A percentile compares a stretch with the other conserved stretches of the same genome.
These are phyloP conservation scores for Cercospora sp. DNA, from an alignment of 2,329 filamentous ascomycete species.

Conservation along the genomic window DNA sequence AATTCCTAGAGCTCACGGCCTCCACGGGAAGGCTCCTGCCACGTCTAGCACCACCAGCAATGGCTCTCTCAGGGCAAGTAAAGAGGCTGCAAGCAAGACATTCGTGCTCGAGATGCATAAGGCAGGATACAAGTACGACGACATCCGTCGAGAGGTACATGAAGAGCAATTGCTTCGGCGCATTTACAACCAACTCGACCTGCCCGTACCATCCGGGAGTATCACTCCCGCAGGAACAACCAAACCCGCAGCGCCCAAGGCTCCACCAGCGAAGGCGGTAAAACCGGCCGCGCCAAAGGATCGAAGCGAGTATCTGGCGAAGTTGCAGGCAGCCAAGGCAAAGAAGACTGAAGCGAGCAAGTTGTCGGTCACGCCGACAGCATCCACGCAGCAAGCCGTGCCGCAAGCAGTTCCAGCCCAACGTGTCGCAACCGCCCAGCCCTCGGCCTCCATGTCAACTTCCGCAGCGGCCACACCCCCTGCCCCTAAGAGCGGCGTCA, in stretches of 20 bases:
- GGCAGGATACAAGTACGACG: constrained; percentile 70
- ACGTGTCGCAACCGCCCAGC: background rate
- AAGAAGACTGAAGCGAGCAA: constrained; percentile 49
- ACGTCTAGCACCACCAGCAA: background rate
- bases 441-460: constrained; percentile 1
- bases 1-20: background rate
- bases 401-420: background rate
- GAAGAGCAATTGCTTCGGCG: constrained; percentile 62
- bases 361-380: constrained; percentile 10
- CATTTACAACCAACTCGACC: constrained; percentile 68
- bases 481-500: constrained; percentile 11
- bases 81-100: constrained; percentile 25
- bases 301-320: constrained; percentile 74
- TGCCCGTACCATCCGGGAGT: constrained; percentile 24
- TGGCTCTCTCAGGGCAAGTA: constrained; percentile 1
- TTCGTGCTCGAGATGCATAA: constrained; percentile 43
- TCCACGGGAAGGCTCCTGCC: constrained; percentile 13
- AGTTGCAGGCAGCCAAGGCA: constrained; percentile 71
- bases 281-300: constrained; percentile 48
- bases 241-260: constrained; percentile 4
- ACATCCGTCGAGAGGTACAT: constrained; percentile 73
- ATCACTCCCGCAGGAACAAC: background rate
- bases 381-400: background rate
- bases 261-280: constrained; percentile 13
- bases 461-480: background rate